These are phyloP conservation scores for Crassisporium funariophilum DNA, from an alignment of 768 basidiomycete species.

Conservation along the genomic window DNA sequence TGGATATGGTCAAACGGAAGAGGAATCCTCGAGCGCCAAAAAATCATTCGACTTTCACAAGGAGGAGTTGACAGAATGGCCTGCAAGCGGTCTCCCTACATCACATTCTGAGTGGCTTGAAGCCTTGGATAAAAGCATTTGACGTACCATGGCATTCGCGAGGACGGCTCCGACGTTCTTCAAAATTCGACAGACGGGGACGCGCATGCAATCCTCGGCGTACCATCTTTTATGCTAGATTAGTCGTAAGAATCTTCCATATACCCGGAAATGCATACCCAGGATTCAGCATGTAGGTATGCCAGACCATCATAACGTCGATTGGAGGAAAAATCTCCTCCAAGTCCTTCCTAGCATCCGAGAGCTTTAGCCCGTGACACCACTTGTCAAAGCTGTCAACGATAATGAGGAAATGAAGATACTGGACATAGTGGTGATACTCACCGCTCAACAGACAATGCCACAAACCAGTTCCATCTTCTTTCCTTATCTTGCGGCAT, in stretches of 20 bases:
- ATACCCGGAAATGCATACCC: conserved; percentile 11
- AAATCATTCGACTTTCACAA: conserved; percentile 9
- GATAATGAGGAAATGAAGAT: not conserved
- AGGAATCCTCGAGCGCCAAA: conserved; percentile 18
- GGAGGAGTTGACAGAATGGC: conserved; percentile 13
- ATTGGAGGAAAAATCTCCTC: conserved; percentile 33
- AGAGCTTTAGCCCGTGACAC: conserved; percentile 17
- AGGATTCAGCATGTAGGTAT: conserved; percentile 38
- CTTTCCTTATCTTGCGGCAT: conserved; percentile 25
- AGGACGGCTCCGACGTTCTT: conserved; percentile 21
- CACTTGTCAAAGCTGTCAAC: conserved; percentile 32
- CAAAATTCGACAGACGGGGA: conserved; percentile 22
- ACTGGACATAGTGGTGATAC: not conserved
- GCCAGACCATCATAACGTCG: conserved; percentile 44
- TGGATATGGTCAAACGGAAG: conserved; percentile 16
- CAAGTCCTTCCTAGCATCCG: conserved; percentile 8
- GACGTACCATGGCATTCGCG: conserved; percentile 19
- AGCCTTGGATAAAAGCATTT: not conserved
- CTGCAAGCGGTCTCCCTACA: conserved; percentile 9
- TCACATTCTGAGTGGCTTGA: not conserved
- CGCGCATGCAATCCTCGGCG: conserved; percentile 32
- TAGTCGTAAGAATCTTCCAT: not conserved
- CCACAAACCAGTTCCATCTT: conserved; percentile 40
- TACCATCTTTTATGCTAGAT: conserved; percentile 26
- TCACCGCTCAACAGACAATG: conserved; percentile 38